Base-by-base conservation (phyloP, 2,329 filamentous ascomycete genomes). In the Penicillium sp. region DNA sequence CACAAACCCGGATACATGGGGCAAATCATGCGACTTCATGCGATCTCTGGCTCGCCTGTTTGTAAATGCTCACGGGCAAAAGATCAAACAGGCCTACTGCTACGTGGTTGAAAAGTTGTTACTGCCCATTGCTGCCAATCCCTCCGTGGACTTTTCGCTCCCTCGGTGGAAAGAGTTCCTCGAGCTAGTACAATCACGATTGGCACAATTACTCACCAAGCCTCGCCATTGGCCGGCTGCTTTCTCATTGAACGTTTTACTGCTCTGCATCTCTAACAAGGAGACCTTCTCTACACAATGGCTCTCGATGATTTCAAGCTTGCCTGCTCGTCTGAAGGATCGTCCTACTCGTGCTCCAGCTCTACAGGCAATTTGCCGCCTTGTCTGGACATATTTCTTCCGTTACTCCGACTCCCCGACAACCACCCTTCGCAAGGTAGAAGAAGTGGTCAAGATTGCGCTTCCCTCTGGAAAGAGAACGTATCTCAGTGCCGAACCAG, bases 331-430 rank as follows among this genome's bases (percentile, higher is more conserved):
- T 65, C 79, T 95, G 41, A 96, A 95, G 68, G 94, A 99, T 70
- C 85, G 91, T 26, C 79, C 81, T 31, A 87, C 89, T 4, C 84
- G 90, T 59, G 87, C 87, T 4, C 81, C 91, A 33, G 92, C 91
- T 51, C 80, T 99, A 23, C 90, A 96, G 67, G 91, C 93, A 13
- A 86, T 96, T 45, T 95, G 92, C 36, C 86, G 93, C 49, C 77
- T 99, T 24, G 80, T 96, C 4, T 99, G 94, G 94, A 93, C 91
- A 0, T 97, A 96, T 70, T 79, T 99, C 3, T 96, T 95, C 70
- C 86, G 93, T 46, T 86, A 85, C 44, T 85, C 83, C 5, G 94
- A 99, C 57, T 81, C 84, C 9, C 76, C 82, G 1, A 83, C 85
- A 49, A 80, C 80, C 28, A 86, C 87, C 2, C 79, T 85, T 38